phyloP scores from a whole-genome alignment of 2,329 filamentous ascomycete genomes.

The Fusarium drepaniforme region DNA sequence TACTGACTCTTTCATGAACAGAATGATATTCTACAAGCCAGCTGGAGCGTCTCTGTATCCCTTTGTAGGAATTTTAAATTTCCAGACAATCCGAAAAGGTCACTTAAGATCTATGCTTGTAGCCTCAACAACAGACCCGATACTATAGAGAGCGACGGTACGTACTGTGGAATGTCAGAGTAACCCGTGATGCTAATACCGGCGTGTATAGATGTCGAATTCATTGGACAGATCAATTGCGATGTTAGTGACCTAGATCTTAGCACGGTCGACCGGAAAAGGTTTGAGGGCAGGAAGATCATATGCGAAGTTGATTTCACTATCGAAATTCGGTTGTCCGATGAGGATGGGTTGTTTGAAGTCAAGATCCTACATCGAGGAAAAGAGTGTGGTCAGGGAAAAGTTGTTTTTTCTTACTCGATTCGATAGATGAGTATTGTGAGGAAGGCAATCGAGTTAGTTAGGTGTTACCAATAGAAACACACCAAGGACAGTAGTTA shows the following conservation, averaged over 20 bases:
- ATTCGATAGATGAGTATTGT: not conserved
- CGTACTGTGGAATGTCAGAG: rapidly evolving
- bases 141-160: not conserved
- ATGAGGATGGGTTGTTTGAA: not conserved
- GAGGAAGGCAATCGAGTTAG: not conserved
- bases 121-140: not conserved
- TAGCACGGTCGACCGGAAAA: not conserved
- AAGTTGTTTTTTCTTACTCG: not conserved
- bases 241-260: not conserved
- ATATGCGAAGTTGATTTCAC: not conserved
- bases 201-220: not conserved
- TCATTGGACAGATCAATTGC: not conserved
- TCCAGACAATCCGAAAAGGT: no score
- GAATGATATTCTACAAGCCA: not conserved
- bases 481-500: not conserved
- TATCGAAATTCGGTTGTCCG: not conserved
- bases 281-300: not conserved
- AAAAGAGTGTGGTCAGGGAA: not conserved
- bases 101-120: not conserved
- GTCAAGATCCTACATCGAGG: not conserved
- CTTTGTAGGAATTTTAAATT: no score
- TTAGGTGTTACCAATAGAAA: not conserved
- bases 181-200: not conserved
- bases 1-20: not conserved
- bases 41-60: not conserved